These are phyloP conservation scores for Xerophyta viscosa DNA, from an alignment of 106 monocot genomes.

Conservation along the genomic window DNA sequence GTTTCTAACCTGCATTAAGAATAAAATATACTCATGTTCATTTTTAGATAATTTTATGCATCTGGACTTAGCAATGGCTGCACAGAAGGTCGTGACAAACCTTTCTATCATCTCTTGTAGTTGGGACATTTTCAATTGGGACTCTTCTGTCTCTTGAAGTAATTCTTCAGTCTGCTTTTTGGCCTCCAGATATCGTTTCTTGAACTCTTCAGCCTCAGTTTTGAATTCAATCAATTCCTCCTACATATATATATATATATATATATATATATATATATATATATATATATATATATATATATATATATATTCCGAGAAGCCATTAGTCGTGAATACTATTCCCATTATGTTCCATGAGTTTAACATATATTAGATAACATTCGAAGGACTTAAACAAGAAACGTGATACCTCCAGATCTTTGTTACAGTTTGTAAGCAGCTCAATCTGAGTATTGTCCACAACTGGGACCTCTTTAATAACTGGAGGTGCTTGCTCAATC, in stretches of 20 bases:
- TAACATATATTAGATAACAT: not conserved
- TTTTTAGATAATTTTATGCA: slow-evolving; percentile 49
- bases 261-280: too few species aligned
- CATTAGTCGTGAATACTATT: too few species aligned
- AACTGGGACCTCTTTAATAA: slow-evolving; percentile 83
- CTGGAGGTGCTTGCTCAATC: slow-evolving; percentile 79
- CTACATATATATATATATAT: slow-evolving; percentile 19
- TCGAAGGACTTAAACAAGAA: too few species aligned
- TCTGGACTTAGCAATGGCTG: too few species aligned
- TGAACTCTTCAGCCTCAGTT: slow-evolving; percentile 74
- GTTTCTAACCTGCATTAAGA: slow-evolving; percentile 50
- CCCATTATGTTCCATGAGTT: not conserved
- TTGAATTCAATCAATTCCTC: slow-evolving; percentile 57
- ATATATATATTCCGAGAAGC: too few species aligned
- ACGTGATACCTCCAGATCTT: slow-evolving; percentile 83
- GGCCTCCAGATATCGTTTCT: slow-evolving; percentile 49
- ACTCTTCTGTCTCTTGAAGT: slow-evolving; percentile 58
- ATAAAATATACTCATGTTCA: slow-evolving; percentile 5
- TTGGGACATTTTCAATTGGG: slow-evolving; percentile 42
- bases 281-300: too few species aligned
- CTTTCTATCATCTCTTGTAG: slow-evolving; percentile 82
- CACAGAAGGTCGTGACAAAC: slow-evolving; percentile 10
- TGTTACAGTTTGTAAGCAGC: slow-evolving; percentile 48
- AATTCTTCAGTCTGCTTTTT: slow-evolving; percentile 50
- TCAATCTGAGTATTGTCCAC: slow-evolving; percentile 69